Evolutionary conservation across 1,284 basidiomycete species (phyloP).

Genomic region (Athelia sp.): DNA sequence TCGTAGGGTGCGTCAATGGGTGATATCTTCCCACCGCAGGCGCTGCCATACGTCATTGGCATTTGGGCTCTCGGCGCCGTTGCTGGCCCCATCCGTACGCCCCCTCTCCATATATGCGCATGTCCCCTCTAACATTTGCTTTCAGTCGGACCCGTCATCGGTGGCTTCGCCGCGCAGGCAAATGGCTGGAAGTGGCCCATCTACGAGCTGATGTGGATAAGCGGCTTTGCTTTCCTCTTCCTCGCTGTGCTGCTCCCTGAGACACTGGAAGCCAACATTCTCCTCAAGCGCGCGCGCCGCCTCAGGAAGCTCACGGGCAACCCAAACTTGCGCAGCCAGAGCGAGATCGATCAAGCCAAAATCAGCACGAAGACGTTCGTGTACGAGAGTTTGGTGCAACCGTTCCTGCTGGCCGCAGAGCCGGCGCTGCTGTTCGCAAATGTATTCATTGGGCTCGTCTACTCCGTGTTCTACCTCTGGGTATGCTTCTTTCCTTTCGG

Average conservation of each 20-base stretch:
- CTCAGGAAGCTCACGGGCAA: conserved; percentile 25
- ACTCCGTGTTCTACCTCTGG: conserved; percentile 24
- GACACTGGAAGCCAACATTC: conserved; percentile 39
- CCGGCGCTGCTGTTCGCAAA: conserved; percentile 36
- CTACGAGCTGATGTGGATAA: conserved; percentile 30
- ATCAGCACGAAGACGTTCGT: conserved; percentile 14
- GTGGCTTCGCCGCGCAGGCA: conserved; percentile 32
- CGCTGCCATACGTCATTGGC: conserved; percentile 49
- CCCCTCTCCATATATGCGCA: conserved; percentile 10
- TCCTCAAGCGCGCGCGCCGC: conserved; percentile 27
- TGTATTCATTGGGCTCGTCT: conserved; percentile 38
- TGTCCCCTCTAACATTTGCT: not conserved
- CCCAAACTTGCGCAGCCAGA: conserved; percentile 16
- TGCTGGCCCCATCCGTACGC: conserved; percentile 43
- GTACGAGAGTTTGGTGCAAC: conserved; percentile 26
- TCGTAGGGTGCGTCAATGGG: conserved; percentile 16
- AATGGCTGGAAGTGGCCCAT: conserved; percentile 47
- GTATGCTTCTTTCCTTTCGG: not conserved
- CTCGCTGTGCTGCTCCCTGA: conserved; percentile 47
- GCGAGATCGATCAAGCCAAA: conserved; percentile 22
- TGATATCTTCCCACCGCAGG: conserved; percentile 24
- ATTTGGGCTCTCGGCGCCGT: conserved; percentile 56
- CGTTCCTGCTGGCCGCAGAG: conserved; percentile 35
- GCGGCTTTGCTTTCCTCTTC: conserved; percentile 26
- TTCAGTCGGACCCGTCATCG: conserved; percentile 41